A percentile compares a stretch with the other conserved stretches of the same genome.
Evolutionary conservation across 352 stramenopile species (phyloP).

Genomic region (Phytopythium boreale): DNA sequence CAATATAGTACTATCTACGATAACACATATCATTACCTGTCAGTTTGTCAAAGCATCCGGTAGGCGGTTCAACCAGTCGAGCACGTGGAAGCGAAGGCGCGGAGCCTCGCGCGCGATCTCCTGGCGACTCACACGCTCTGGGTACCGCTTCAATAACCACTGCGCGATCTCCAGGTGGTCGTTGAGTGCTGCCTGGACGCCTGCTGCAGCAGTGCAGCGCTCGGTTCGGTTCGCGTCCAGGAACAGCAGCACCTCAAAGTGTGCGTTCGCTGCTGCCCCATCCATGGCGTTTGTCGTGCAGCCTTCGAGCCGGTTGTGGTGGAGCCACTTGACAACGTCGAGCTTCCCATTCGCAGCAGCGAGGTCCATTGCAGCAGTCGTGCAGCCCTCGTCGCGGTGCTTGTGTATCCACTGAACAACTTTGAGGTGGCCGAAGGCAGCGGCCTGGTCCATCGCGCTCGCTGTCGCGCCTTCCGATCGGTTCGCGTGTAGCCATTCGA

Average conservation of each 20-base stretch:
- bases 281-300: constrained; percentile 9
- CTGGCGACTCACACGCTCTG: not conserved
- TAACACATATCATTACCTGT: too few species aligned
- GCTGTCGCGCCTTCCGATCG: not conserved
- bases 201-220: constrained; percentile 2
- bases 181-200: constrained; percentile 1
- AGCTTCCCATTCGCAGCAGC: constrained; percentile 8
- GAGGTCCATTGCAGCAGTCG: constrained; percentile 7
- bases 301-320: constrained; percentile 8
- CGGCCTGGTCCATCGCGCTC: constrained; percentile 6
- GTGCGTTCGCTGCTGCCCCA: not conserved
- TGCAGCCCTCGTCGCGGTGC: constrained; percentile 2
- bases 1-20: too few species aligned
- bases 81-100: not conserved
- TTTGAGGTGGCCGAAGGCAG: not conserved
- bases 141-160: constrained; percentile 7
- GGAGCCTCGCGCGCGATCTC: not conserved
- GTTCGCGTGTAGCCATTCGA: constrained; percentile 8
- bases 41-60: too few species aligned
- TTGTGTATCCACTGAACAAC: constrained; percentile 4
- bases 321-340: constrained; percentile 8
- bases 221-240: constrained; percentile 3
- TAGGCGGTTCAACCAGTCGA: not conserved
- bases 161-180: constrained; percentile 13
- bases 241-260: constrained; percentile 6